phyloP scores from a whole-genome alignment of 176 grass and related monocot species.

The Aegilops sharonensis region DNA sequence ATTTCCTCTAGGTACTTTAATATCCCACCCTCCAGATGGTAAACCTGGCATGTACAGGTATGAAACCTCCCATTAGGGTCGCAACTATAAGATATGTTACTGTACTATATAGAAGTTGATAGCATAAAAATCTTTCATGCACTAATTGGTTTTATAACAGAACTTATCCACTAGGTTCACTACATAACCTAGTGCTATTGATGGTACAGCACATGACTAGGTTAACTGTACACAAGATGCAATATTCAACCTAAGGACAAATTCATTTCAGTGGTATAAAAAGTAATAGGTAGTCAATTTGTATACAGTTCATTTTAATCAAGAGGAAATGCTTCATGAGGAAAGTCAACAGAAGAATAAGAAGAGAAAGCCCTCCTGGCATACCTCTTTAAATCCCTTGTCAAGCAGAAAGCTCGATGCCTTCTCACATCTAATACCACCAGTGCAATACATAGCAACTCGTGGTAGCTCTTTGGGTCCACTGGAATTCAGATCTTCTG shows the following conservation, averaged over 20 bases:
- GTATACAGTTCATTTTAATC: not conserved
- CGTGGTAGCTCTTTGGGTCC: conserved; percentile 60
- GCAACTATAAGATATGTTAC: not conserved
- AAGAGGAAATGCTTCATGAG: not conserved
- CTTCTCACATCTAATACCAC: conserved; percentile 98
- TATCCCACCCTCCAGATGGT: conserved; percentile 95
- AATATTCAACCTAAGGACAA: not conserved
- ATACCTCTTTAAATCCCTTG: conserved; percentile 96
- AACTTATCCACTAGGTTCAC: not conserved
- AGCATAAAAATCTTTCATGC: not conserved
- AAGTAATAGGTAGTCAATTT: not conserved
- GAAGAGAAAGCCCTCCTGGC: not conserved
- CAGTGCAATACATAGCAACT: conserved; percentile 98
- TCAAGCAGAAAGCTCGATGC: conserved; percentile 94
- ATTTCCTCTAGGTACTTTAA: conserved; percentile 96
- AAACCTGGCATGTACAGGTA: conserved; percentile 49
- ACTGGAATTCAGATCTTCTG: not conserved
- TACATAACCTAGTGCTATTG: not conserved
- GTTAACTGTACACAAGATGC: not conserved
- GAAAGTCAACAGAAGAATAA: conserved; percentile 1
- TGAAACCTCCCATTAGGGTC: not conserved
- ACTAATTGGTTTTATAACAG: not conserved
- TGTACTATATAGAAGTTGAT: not conserved
- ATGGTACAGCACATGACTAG: not conserved
- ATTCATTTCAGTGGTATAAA: not conserved